Base-by-base conservation (phyloP, 1,139 yeast species). In the Kazachstania sp. region DNA sequence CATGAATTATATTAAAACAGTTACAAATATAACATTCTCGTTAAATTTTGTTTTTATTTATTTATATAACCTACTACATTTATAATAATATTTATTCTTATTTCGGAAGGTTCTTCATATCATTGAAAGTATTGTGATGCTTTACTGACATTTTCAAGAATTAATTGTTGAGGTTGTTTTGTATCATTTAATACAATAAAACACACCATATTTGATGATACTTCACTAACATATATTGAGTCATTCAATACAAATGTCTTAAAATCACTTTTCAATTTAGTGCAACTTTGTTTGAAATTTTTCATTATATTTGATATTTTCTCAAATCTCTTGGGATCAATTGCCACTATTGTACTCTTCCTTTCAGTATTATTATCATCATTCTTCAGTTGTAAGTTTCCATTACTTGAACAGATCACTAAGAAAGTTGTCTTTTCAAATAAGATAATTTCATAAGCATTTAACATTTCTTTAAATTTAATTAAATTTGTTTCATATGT, bases 391-490 rank as follows among this genome's bases (percentile, higher is more conserved):
- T 51, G 49, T 13, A 46, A 49, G 40, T 55, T 54, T 15, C 59
- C 72, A 54, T 78, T 81, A 39, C 95, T 80, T 2, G 90, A 82
- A 30, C 86, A 85, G 30, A 92, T 87, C 39, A 92, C 97, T 54
- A 92, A 70, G 57, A 92, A 92, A 0, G 99, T 92, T 0, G 97
- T 86, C 59, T 87, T 85, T 63, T 92, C 99, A 68, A 92, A 92
- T 46, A 92, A 66, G 9, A 92, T 88, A 46, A 90, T 88, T 61
- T 92, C 97, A 57, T 85, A 86, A 0, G 97, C 96, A 54, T 85
- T 85, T 51, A 90, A 71, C 19, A 86, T 78, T 28, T 77, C 72
- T 55, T 90, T 87, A 62, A 92, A 79, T 58, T 81, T 83, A 45
- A 82, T 70, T 52, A 92, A 70, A 61, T 86, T 86, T 51, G 78